Percentiles rank a stretch among this genome's conserved stretches.
These are phyloP conservation scores for Pyricularia pennisetigena DNA, from an alignment of 2,329 filamentous ascomycete species.

Conservation along the genomic window DNA sequence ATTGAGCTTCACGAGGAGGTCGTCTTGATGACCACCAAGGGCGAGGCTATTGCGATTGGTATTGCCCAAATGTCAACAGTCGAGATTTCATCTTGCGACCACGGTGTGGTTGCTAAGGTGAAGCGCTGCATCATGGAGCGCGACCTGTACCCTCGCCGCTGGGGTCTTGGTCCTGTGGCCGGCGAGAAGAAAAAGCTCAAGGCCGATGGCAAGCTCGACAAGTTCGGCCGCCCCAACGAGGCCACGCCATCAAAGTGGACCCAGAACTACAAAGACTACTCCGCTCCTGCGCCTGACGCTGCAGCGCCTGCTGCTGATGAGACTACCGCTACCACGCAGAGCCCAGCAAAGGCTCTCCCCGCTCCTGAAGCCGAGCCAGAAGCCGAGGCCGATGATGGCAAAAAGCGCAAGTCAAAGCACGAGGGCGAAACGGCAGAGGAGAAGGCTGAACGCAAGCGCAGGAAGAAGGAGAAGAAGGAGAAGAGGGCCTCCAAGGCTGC, in stretches of 20 bases:
- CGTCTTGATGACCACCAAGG: constrained; percentile 97
- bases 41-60: constrained; percentile 92
- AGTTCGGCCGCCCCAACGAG: constrained; percentile 89
- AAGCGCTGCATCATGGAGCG: constrained; percentile 99
- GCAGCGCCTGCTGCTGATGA: constrained; percentile 28
- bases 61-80: constrained; percentile 98
- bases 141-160: constrained; percentile 91
- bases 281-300: constrained; percentile 37
- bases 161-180: constrained; percentile 90
- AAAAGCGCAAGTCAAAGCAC: constrained; percentile 69
- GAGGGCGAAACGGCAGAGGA: constrained; percentile 66
- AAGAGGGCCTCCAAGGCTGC: constrained; percentile 14
- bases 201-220: constrained; percentile 94
- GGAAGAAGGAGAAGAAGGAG: constrained; percentile 21
- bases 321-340: constrained; percentile 32
- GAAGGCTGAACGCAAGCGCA: constrained; percentile 29
- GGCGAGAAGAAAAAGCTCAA: constrained; percentile 99
- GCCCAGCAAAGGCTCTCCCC: constrained; percentile 20
- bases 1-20: constrained; percentile 86
- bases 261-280: constrained; percentile 84
- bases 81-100: constrained; percentile 92
- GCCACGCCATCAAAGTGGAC: constrained; percentile 91
- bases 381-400: constrained; percentile 43
- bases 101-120: constrained; percentile 96
- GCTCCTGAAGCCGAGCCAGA: constrained; percentile 19